Evolutionary conservation across 768 basidiomycete genomes (phyloP).

Genomic region (Neoboletus magnificus): DNA sequence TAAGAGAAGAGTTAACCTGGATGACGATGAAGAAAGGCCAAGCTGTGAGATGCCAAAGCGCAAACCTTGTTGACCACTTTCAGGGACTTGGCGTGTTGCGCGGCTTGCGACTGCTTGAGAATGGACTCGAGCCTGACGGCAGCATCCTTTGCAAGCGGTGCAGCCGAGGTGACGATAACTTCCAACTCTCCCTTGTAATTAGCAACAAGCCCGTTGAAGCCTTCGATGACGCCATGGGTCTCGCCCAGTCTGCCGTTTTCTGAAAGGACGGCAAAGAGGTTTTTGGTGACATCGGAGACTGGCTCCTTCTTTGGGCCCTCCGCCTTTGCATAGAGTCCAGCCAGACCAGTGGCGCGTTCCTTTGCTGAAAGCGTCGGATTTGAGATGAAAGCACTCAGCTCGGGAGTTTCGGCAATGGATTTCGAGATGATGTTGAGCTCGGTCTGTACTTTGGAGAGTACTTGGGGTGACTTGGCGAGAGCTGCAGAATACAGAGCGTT

Average conservation of each 20-base stretch:
- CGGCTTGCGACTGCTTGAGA: slow-evolving; percentile 83
- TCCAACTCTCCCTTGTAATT: slow-evolving; percentile 91
- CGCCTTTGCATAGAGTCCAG: slow-evolving; percentile 61
- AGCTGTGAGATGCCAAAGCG: neutral
- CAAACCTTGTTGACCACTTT: slow-evolving; percentile 90
- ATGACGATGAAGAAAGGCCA: slow-evolving; percentile 5
- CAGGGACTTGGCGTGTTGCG: slow-evolving; percentile 80
- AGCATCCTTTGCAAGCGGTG: slow-evolving; percentile 73
- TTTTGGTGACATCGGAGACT: slow-evolving; percentile 86
- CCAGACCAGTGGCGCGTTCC: slow-evolving; percentile 70
- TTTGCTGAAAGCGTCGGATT: slow-evolving; percentile 89
- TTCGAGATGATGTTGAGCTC: slow-evolving; percentile 74
- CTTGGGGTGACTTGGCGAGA: slow-evolving; percentile 76
- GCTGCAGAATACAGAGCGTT: slow-evolving; percentile 80
- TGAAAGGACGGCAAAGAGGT: slow-evolving; percentile 84
- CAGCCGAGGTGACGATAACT: slow-evolving; percentile 86
- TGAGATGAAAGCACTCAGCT: slow-evolving; percentile 66
- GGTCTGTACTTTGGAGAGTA: slow-evolving; percentile 79
- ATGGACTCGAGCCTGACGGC: slow-evolving; percentile 76
- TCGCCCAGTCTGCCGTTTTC: slow-evolving; percentile 91
- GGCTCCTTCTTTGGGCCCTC: slow-evolving; percentile 71
- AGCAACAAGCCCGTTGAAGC: slow-evolving; percentile 85
- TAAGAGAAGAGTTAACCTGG: slow-evolving; percentile 86
- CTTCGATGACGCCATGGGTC: slow-evolving; percentile 82
- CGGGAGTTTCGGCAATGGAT: slow-evolving; percentile 63